Evolutionary conservation across 352 stramenopile species (phyloP), one percentile per base, ranked within the genome.

Genomic region (Pythium apleroticum): DNA sequence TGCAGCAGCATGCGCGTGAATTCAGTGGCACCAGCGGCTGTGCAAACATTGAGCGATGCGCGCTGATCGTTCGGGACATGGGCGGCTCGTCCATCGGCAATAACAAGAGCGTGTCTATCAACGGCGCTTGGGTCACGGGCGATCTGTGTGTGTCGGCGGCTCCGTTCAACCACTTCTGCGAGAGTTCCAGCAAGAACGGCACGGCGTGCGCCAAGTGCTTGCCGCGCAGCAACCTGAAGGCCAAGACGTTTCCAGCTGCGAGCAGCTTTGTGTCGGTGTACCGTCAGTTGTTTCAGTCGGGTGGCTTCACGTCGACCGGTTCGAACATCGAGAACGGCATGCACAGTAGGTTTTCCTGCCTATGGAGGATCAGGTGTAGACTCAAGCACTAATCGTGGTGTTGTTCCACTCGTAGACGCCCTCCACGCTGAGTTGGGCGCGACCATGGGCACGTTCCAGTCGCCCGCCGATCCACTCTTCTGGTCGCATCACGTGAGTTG

Each of bases 391-490:
- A 49, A 49, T 28, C 1, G 3, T 49, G 12, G 7, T 17, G 9
- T 27, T 63, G 11, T 12, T 56, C 1, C 31, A 20, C 55, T 39
- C 14, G 15, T 30, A 86, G 79, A 88, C 49, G 66, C 66, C 0
- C 61, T 90, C 11, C 81, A 90, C 65, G 74, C 61, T 17, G 30
- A 63, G 3, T 48, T 90, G 3, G 72, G 72, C 9, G 77, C 72
- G 8, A 53, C 72, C 0, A 88, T 90, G 78, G 63, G 48, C n/a
- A 80, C 76, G 14, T 62, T 85, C 19, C 67, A 83, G 54, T 72
- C 79, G 3, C 79, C 81, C 0, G 39, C 68, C 2, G 81, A 88
- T 54, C 81, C 78, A 0, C 63, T 90, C 10, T 88, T 90, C 59
- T 87, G 73, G 57, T 68, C 72, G 2, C 78, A 88, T 25, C 78